Base-by-base conservation (phyloP, 2,329 filamentous ascomycete genomes). In the Neoascochyta sp. region DNA sequence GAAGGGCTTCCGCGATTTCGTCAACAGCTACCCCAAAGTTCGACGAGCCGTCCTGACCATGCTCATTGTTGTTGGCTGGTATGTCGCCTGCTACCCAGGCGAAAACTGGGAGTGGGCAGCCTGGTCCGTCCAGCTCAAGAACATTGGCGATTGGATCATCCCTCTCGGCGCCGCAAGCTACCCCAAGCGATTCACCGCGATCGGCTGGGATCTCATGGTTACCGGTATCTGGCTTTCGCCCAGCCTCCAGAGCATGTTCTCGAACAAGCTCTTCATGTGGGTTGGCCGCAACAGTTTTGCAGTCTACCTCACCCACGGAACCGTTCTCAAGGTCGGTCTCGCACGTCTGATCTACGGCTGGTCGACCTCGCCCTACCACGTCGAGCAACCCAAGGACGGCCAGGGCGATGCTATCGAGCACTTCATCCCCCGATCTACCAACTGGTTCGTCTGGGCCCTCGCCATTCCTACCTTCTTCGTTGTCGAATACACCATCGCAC, bases 261-360 rank as follows among this genome's bases (percentile, higher is more conserved):
- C 69, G 4, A 71, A 70, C 50, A 63, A 65, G 16, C 42, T 70
- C 3, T 67, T 75, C 19, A 67, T 74, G 36, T 75, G 70, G 70
- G 59, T 75, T 3, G 73, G 73, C n/a, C 65, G 67, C 36, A 71
- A 74, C 50, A 72, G 68, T 30, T 75, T 75, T 36, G 71, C 73
- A 14, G 71, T 76, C 4, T 76, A 76, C 45, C 66, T 76, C 9
- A 63, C 68, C 7, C 73, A 76, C 48, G 72, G 73, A 25, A 74
- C 71, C 0, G 63, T 76, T 10, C 52, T 76, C 24, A 69, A 72
- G 12, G 70, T 69, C 2, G 64, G 73, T 1, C 64, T 71, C 13
- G 66, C 66, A 21, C 72, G 73, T 62, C 66, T 75, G 51, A 63
- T 74, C 5, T 75, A 74, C 41, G 71, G 71, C 18, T 69, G 71